phyloP scores from a whole-genome alignment of 139 green algal genomes.

The Picochlorum sp. region DNA sequence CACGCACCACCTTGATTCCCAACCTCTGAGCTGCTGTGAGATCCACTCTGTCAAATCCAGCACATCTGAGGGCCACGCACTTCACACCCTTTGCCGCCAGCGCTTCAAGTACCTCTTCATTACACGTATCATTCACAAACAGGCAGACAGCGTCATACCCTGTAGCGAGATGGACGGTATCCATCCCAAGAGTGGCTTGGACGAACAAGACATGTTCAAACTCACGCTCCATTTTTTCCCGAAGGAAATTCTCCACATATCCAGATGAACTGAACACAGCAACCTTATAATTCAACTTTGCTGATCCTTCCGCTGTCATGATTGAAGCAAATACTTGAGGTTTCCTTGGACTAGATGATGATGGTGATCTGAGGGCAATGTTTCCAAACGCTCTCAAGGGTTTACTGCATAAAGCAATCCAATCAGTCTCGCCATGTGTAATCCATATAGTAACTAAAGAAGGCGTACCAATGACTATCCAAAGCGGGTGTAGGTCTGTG shows the following conservation, averaged over 20 bases:
- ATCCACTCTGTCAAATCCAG: conserved; percentile 62
- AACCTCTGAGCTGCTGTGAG: conserved; percentile 25
- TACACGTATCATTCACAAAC: conserved; percentile 65
- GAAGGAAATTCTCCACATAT: conserved; percentile 25
- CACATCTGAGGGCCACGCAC: conserved; percentile 65
- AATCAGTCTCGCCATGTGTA: too few relatives aligned
- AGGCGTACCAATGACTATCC: too few relatives aligned
- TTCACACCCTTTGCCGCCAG: conserved; percentile 49
- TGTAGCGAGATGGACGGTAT: conserved; percentile 41
- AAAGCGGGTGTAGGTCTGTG: too few relatives aligned
- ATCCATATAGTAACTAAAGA: too few relatives aligned
- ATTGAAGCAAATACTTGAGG: background rate
- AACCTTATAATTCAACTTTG: conserved; percentile 13
- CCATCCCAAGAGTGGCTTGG: conserved; percentile 37
- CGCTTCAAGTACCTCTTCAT: conserved; percentile 32
- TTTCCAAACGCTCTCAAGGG: too few relatives aligned
- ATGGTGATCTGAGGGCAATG: too few relatives aligned
- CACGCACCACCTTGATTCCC: conserved; percentile 42
- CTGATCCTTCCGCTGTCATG: background rate
- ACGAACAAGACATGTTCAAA: conserved; percentile 9
- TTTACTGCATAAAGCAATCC: too few relatives aligned
- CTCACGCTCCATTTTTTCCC: background rate
- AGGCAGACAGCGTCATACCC: conserved; percentile 36
- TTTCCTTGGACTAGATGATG: too few relatives aligned
- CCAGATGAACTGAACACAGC: conserved; percentile 6